These are phyloP conservation scores for Saccharomycopsis selenospora DNA, from an alignment of 805 yeast genomes.

Conservation along the genomic window DNA sequence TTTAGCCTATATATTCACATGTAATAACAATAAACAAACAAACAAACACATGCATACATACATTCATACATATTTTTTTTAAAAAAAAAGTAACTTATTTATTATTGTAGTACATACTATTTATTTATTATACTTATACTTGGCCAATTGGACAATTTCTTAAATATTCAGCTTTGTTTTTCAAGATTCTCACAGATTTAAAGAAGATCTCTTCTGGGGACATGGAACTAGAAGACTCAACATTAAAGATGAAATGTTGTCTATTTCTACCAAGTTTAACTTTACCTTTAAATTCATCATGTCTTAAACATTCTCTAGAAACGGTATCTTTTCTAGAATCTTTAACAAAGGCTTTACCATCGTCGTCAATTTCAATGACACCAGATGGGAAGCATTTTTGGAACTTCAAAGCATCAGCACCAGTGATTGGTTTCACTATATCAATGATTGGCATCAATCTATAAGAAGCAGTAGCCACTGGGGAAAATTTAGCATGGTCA, in stretches of 20 bases:
- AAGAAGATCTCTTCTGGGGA: constrained; percentile 92
- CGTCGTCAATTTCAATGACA: constrained; percentile 66
- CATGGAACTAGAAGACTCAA: constrained; percentile 96
- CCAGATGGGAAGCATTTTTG: constrained; percentile 91
- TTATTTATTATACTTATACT: constrained; percentile 29
- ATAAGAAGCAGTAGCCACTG: constrained; percentile 94
- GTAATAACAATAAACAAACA: neutral
- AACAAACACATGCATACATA: neutral
- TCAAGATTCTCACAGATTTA: constrained; percentile 79
- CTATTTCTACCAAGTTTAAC: constrained; percentile 88
- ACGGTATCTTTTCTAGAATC: constrained; percentile 96
- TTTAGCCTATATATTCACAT: neutral
- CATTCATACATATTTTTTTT: constrained; percentile 4
- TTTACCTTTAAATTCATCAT: constrained; percentile 80
- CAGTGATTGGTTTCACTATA: constrained; percentile 65
- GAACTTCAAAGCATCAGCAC: constrained; percentile 69
- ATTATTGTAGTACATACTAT: too few species aligned
- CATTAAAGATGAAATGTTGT: constrained; percentile 89
- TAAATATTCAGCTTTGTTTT: constrained; percentile 75
- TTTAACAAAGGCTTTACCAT: constrained; percentile 68
- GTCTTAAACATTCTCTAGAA: constrained; percentile 91
- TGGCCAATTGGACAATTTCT: constrained; percentile 72
- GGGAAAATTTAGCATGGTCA: constrained; percentile 97
- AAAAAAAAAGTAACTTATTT: neutral
- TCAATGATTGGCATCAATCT: constrained; percentile 84